phyloP scores from a whole-genome alignment of 2,329 filamentous ascomycete species.

The Claviceps arundinis region DNA sequence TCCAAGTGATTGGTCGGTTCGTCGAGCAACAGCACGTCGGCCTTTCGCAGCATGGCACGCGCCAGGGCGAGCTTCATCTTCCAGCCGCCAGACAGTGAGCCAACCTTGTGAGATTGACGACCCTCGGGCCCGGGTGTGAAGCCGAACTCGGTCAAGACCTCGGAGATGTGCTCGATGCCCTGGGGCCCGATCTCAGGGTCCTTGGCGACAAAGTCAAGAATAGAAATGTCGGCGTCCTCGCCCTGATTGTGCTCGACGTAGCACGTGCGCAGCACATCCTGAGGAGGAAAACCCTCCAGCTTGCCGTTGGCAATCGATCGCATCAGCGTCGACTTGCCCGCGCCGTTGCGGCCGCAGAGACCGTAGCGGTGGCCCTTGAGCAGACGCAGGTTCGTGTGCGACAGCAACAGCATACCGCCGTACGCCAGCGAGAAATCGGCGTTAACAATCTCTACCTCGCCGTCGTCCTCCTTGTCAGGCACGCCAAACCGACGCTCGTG shows the following conservation, averaged over 20 bases:
- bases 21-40: conserved; percentile 92
- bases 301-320: conserved; percentile 90
- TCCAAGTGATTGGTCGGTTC: conserved; percentile 99
- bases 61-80: conserved; percentile 99
- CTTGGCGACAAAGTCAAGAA: conserved; percentile 82
- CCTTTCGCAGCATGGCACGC: conserved; percentile 88
- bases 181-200: conserved; percentile 75
- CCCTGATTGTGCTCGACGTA: conserved; percentile 99
- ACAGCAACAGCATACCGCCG: conserved; percentile 91
- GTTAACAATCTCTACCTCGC: conserved; percentile 92
- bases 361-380: conserved; percentile 96
- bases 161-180: conserved; percentile 66
- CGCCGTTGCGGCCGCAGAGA: conserved; percentile 91
- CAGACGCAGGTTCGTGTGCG: conserved; percentile 86
- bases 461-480: conserved; percentile 76
- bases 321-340: conserved; percentile 98
- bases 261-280: conserved; percentile 85
- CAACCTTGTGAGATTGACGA: conserved; percentile 77
- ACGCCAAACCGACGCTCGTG: conserved; percentile 79
- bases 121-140: conserved; percentile 86
- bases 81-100: conserved; percentile 94
- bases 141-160: conserved; percentile 80
- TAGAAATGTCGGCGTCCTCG: conserved; percentile 91
- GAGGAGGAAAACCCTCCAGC: conserved; percentile 88
- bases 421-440: conserved; percentile 96